Conservation (phyloP, 2,329 filamentous ascomycete species). For the Dactylonectria macrodidyma region DNA sequence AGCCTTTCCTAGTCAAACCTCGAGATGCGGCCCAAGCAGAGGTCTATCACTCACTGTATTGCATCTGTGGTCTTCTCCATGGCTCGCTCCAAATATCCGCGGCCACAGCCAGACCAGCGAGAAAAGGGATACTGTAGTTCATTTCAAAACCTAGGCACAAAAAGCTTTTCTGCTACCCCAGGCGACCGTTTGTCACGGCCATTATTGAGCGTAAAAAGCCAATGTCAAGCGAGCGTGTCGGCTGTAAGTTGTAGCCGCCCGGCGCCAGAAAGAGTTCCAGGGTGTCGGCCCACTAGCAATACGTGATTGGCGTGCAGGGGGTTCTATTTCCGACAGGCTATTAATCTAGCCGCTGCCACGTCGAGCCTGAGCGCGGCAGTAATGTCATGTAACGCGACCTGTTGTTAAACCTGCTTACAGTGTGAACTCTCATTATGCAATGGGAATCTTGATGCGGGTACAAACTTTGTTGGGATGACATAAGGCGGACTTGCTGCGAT, state of each 20-base stretch:
- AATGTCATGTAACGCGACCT: too few species aligned
- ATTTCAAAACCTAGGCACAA: too few species aligned
- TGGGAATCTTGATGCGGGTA: too few species aligned
- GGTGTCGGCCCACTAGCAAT: background rate
- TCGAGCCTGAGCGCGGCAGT: too few species aligned
- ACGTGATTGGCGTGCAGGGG: constrained; percentile 11
- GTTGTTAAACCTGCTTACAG: too few species aligned
- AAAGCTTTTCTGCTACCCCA: background rate
- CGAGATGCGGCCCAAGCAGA: background rate
- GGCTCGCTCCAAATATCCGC: background rate
- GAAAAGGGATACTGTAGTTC: too few species aligned
- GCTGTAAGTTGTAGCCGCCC: background rate
- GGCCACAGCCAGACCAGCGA: background rate
- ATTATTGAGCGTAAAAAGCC: background rate
- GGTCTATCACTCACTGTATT: background rate
- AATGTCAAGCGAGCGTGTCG: background rate
- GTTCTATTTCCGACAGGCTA: constrained; percentile 11
- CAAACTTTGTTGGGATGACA: too few species aligned
- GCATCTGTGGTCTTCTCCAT: background rate
- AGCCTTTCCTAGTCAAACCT: background rate
- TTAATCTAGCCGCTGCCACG: background rate
- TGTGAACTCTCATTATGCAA: too few species aligned
- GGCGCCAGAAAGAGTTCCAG: background rate
- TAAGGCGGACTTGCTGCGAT: too few species aligned
- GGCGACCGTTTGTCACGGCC: background rate